These are phyloP conservation scores for Gossypium trilobum DNA, from an alignment of 441 rosid species.

Conservation along the genomic window DNA sequence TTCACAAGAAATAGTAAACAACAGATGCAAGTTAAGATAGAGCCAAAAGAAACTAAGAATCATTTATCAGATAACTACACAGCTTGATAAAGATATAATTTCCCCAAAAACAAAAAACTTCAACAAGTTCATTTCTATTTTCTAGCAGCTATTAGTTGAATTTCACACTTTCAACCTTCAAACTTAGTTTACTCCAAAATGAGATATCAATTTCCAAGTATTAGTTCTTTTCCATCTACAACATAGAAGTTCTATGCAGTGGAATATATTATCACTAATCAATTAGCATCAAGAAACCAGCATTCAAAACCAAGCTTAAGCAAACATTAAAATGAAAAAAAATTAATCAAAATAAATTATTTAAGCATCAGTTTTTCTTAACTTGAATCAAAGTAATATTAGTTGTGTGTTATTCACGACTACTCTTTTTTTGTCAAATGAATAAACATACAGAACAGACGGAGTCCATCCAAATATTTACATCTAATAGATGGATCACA, in stretches of 20 bases:
- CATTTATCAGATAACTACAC: slow-evolving; percentile 7
- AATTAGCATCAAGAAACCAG: neutral
- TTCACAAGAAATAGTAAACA: neutral
- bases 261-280: neutral
- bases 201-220: neutral
- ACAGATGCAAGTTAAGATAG: neutral
- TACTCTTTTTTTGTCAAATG: neutral
- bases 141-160: neutral
- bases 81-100: neutral
- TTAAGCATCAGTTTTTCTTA: neutral
- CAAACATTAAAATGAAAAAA: neutral
- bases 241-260: neutral
- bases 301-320: neutral
- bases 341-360: neutral
- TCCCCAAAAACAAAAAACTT: neutral
- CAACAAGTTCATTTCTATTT: neutral
- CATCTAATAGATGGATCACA: slow-evolving; percentile 2
- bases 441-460: neutral
- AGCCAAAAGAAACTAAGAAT: slow-evolving; percentile 4
- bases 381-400: neutral
- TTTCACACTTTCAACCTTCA: neutral
- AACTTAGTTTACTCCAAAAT: neutral
- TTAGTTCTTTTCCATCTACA: neutral
- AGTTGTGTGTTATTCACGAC: neutral
- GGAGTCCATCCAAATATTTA: neutral